Conservation (phyloP, 1,284 basidiomycete genomes). For the Trichosporon sp. region DNA sequence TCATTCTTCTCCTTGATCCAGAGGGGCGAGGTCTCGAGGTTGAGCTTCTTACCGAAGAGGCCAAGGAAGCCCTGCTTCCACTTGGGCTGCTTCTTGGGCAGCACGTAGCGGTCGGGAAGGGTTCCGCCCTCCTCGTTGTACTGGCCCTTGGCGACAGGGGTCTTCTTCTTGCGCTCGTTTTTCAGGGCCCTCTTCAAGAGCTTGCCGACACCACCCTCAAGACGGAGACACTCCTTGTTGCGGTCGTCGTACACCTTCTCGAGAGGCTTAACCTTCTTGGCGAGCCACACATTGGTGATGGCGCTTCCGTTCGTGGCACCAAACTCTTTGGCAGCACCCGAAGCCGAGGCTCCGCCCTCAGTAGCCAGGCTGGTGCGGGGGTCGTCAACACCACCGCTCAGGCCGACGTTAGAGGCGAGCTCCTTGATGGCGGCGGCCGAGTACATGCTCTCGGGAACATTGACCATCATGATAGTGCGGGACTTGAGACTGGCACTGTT, state of each 20-base stretch:
- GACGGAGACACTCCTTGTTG: slow-evolving; percentile 63
- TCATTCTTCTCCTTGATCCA: slow-evolving; percentile 52
- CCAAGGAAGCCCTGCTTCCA: slow-evolving; percentile 57
- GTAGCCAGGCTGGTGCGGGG: slow-evolving; percentile 19
- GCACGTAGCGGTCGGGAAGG: slow-evolving; percentile 49
- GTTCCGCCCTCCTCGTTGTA: slow-evolving; percentile 23
- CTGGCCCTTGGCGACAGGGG: slow-evolving; percentile 45
- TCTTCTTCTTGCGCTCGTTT: slow-evolving; percentile 49
- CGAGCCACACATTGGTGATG: slow-evolving; percentile 80
- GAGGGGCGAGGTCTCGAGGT: slow-evolving; percentile 52
- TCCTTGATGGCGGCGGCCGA: slow-evolving; percentile 51
- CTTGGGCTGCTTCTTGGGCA: slow-evolving; percentile 52
- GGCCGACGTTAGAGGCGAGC: slow-evolving; percentile 49
- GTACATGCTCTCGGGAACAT: slow-evolving; percentile 74
- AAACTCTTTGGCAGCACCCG: slow-evolving; percentile 13
- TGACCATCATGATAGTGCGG: slow-evolving; percentile 80
- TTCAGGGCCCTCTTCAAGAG: slow-evolving; percentile 71
- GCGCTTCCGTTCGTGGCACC: slow-evolving; percentile 62
- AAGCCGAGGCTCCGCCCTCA: slow-evolving; percentile 18
- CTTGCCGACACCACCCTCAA: slow-evolving; percentile 77
- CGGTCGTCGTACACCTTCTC: slow-evolving; percentile 77
- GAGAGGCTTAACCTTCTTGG: slow-evolving; percentile 73
- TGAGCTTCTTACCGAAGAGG: slow-evolving; percentile 53
- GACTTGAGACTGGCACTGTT: slow-evolving; percentile 73
- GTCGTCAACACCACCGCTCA: slow-evolving; percentile 23